Conservation (phyloP, 2,329 filamentous ascomycete species). For the Neoscytalidium dimidiatum region DNA sequence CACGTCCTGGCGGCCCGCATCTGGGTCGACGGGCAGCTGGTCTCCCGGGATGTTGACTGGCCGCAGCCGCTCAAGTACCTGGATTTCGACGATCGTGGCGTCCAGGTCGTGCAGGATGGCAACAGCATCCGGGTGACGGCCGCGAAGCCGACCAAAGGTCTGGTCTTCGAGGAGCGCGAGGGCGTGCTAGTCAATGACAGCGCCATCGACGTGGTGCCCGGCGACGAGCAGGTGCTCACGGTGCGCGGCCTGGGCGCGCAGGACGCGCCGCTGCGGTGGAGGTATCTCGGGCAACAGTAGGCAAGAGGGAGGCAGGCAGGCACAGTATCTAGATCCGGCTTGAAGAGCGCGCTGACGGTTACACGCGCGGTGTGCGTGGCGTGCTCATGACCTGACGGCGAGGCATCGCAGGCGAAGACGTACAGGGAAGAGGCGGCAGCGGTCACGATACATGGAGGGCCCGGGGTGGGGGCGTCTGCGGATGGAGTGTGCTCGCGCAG, state of each 20-base stretch:
- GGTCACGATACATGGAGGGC: not conserved
- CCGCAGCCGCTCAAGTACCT: slow-evolving; percentile 63
- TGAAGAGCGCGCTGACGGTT: not conserved
- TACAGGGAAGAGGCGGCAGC: not conserved
- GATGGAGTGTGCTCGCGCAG: not conserved
- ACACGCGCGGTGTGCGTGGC: not conserved
- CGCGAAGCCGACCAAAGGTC: slow-evolving; percentile 57
- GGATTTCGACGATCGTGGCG: slow-evolving; percentile 52
- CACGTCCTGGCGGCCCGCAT: slow-evolving; percentile 58
- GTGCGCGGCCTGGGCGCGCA: slow-evolving; percentile 43
- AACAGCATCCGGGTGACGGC: slow-evolving; percentile 46
- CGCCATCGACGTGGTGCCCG: slow-evolving; percentile 60
- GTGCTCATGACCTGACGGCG: slow-evolving; percentile 16
- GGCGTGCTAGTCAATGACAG: slow-evolving; percentile 58
- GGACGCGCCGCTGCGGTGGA: slow-evolving; percentile 46
- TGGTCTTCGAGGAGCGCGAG: slow-evolving; percentile 62
- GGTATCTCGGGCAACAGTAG: slow-evolving; percentile 43
- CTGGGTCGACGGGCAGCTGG: slow-evolving; percentile 53
- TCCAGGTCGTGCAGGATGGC: slow-evolving; percentile 39
- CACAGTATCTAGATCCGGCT: no score
- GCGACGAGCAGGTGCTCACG: slow-evolving; percentile 54
- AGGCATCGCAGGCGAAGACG: not conserved
- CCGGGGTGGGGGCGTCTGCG: not conserved
- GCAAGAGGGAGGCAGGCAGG: not conserved
- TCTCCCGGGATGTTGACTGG: slow-evolving; percentile 61